Evolutionary conservation across 495 filamentous ascomycete species (phyloP).

Genomic region (Penicillium samsonianum): DNA sequence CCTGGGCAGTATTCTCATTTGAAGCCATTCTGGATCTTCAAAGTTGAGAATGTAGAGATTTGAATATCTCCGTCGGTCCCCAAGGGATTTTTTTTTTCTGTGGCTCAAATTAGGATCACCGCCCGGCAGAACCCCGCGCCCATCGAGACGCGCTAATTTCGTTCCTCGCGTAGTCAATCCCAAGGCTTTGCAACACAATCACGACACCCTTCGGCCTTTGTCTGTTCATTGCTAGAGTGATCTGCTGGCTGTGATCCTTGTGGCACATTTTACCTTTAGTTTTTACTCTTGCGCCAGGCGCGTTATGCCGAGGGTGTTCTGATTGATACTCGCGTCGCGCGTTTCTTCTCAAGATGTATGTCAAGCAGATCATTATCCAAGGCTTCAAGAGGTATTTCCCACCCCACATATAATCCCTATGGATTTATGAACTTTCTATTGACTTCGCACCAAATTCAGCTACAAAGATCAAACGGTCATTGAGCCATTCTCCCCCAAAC

Average conservation of each 20-base stretch:
- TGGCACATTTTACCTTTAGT: constrained; percentile 10
- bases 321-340: constrained; percentile 37
- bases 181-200: constrained; percentile 19
- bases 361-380: constrained; percentile 99
- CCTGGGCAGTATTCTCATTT: constrained; percentile 24
- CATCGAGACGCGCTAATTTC: constrained; percentile 31
- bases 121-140: constrained; percentile 51
- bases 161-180: constrained; percentile 24
- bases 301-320: constrained; percentile 42
- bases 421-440: background rate
- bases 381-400: constrained; percentile 91
- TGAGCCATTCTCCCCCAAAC: constrained; percentile 95
- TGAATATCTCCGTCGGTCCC: constrained; percentile 8
- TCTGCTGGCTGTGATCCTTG: background rate
- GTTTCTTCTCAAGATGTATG: constrained; percentile 72
- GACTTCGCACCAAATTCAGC: constrained; percentile 48
- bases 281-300: constrained; percentile 24
- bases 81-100: constrained; percentile 37
- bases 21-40: constrained; percentile 30
- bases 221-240: constrained; percentile 8
- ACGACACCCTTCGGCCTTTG: background rate
- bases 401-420: background rate
- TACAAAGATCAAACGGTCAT: constrained; percentile 99
- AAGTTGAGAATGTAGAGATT: constrained; percentile 11
- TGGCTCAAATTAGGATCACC: constrained; percentile 35